Base-by-base conservation (phyloP, 1,284 basidiomycete genomes). In the Irpex sp. region DNA sequence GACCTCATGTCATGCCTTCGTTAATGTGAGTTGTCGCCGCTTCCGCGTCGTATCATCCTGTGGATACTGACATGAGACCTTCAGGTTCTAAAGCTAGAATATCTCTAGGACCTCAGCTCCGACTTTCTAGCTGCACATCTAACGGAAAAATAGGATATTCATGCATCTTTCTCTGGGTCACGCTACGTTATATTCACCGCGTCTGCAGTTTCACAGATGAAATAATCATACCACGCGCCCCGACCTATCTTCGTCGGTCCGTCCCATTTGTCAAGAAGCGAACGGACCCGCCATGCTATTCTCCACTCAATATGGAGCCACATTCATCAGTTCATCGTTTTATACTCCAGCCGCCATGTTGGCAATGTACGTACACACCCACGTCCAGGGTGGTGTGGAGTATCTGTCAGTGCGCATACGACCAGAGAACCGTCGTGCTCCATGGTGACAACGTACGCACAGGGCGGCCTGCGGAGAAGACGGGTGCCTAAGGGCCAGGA, bases 221-320 rank as follows among this genome's bases (percentile, higher is more conserved):
- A 52, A 52, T 17, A 47, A 47, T 13, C 13, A 47, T 15, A 47
- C 40, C n/a, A 17, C 13, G 17, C 8, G 34, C 9, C 4, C 11
- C 31, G 34, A 40, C 7, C 17, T 34, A 38, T 15, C 15, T 15
- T 34, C 8, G n/a, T 48, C 40, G 49, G 57, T 6, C 8, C 37
- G 17, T 56, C 47, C 44, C 26, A 56, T 37, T 37, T 56, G 54
- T 56, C 19, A 56, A 56, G 54, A 56, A 56, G 31, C 11, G 8
- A 9, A 11, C 54, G 9, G 11, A 21, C 15, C 21, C 31, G 34
- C 26, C 31, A 56, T 37, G 15, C 36, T 11, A 19, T 9, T 26
- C 54, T 56, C 54, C 54, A 56, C 54, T 13, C 31, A n/a, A 56
- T 56, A 17, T 56, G 54, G 54, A 56, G 54, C 54, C 13, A 26